Evolutionary conservation across 768 basidiomycete species (phyloP).

Genomic region (Serendipita sp.): DNA sequence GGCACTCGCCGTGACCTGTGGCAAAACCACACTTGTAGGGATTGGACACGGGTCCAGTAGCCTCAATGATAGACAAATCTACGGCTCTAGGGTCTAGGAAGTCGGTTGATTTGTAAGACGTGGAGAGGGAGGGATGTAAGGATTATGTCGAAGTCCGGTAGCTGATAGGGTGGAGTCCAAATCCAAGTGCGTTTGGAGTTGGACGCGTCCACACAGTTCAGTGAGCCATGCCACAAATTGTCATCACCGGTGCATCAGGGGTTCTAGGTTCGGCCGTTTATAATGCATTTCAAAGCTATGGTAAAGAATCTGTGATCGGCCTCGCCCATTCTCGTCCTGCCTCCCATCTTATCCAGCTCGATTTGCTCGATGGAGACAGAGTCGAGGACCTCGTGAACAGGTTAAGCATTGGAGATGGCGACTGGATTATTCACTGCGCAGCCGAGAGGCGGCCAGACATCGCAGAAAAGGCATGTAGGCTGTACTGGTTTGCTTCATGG

Average conservation of each 20-base stretch:
- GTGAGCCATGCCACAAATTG: background rate
- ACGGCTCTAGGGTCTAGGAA: too few species aligned
- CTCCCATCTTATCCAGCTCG: constrained; percentile 38
- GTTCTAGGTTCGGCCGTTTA: constrained; percentile 72
- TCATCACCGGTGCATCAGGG: constrained; percentile 66
- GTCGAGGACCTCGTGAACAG: constrained; percentile 39
- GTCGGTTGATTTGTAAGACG: too few species aligned
- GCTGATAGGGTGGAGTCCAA: too few species aligned
- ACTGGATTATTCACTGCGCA: constrained; percentile 79
- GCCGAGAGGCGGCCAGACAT: constrained; percentile 88
- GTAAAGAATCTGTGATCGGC: constrained; percentile 34
- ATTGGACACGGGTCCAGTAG: too few species aligned
- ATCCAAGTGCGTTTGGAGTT: too few species aligned
- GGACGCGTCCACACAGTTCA: too few species aligned
- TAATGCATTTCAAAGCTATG: constrained; percentile 37
- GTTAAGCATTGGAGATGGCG: constrained; percentile 9
- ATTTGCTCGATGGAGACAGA: constrained; percentile 44
- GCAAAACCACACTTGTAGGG: too few species aligned
- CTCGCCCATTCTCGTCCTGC: constrained; percentile 57
- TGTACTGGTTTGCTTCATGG: background rate
- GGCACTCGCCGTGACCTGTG: too few species aligned
- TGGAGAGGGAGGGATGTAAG: too few species aligned
- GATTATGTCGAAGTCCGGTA: too few species aligned
- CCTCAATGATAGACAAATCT: too few species aligned
- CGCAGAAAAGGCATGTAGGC: constrained; percentile 57